These are phyloP conservation scores for Begonia fuchsioides DNA, from an alignment of 306 rosid genomes.

Conservation along the genomic window DNA sequence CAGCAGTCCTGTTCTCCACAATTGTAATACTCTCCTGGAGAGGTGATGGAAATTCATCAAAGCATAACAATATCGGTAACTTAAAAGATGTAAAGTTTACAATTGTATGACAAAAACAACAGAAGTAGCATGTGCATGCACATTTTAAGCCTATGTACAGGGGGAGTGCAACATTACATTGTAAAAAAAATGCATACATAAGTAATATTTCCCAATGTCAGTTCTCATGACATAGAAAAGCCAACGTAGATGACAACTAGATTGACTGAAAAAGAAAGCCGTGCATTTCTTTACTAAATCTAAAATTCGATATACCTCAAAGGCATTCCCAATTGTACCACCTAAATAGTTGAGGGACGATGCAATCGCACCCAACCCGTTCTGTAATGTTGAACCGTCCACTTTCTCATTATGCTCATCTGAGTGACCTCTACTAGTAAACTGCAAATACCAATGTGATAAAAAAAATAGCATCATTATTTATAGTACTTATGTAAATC, in stretches of 20 bases:
- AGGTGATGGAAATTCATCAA: neutral
- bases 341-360: conserved; percentile 76
- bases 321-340: conserved; percentile 82
- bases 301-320: conserved; percentile 47
- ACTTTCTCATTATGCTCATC: conserved; percentile 42
- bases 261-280: too few species aligned
- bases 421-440: conserved; percentile 21
- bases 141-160: too few species aligned
- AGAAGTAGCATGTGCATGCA: too few species aligned
- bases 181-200: too few species aligned
- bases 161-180: too few species aligned
- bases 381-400: conserved; percentile 46
- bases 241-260: too few species aligned
- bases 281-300: too few species aligned
- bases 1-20: conserved; percentile 72
- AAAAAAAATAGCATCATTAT: conserved; percentile 1
- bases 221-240: too few species aligned
- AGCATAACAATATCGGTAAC: conserved; percentile 11
- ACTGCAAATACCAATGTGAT: conserved; percentile 26
- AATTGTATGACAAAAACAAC: too few species aligned
- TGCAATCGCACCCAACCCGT: conserved; percentile 66
- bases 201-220: too few species aligned
- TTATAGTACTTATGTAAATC: too few species aligned
- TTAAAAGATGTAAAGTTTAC: neutral
- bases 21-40: conserved; percentile 64